These are phyloP conservation scores for Neurospora sp. DNA, from an alignment of 495 filamentous ascomycete species.

Conservation along the genomic window DNA sequence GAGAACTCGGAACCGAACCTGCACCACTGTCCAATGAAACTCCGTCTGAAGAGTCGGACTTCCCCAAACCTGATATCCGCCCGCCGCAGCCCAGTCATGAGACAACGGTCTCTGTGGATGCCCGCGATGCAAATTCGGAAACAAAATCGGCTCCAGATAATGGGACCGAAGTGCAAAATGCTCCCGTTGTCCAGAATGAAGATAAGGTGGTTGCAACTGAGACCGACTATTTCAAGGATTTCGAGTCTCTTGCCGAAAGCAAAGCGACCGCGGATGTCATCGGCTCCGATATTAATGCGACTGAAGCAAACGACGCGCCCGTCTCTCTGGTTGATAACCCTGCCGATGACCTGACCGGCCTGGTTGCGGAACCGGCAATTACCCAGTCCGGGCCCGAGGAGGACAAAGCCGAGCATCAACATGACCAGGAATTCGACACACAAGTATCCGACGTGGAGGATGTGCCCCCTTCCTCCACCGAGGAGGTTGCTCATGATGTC, in stretches of 20 bases:
- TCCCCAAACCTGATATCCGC: slow-evolving; percentile 13
- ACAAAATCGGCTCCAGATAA: slow-evolving; percentile 9
- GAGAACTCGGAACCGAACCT: slow-evolving; percentile 14
- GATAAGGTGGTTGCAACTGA: not conserved
- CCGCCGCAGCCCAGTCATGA: slow-evolving; percentile 1
- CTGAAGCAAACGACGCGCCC: not conserved
- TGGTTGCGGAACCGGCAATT: not conserved
- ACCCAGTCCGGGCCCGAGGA: not conserved
- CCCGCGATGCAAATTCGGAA: slow-evolving; percentile 1
- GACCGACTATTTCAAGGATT: not conserved
- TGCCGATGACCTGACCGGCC: not conserved
- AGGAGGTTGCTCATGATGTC: not conserved
- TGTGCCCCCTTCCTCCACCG: not conserved
- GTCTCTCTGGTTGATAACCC: not conserved
- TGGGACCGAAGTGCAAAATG: slow-evolving; percentile 2
- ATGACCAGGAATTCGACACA: not conserved
- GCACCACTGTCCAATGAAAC: slow-evolving; percentile 1
- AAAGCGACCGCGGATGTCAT: not conserved
- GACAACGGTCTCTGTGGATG: not conserved
- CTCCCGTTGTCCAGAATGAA: not conserved
- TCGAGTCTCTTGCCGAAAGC: not conserved
- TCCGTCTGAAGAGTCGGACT: slow-evolving; percentile 8
- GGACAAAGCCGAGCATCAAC: not conserved
- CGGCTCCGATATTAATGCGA: not conserved
- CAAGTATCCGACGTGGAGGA: not conserved